Conservation (phyloP, 208 protist species). For the Trichomonas gallinae region DNA sequence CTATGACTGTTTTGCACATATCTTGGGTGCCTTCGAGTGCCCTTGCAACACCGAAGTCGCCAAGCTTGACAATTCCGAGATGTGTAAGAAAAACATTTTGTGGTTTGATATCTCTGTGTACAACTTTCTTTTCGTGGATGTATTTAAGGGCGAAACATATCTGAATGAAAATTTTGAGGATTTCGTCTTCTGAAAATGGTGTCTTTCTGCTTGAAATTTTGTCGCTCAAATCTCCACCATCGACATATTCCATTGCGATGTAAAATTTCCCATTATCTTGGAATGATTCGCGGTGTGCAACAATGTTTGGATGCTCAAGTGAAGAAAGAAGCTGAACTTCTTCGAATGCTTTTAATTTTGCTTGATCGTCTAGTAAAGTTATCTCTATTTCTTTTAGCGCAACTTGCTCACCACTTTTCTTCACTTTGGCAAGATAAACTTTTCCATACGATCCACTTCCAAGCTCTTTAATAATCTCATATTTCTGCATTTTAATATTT, state of each 20-base stretch:
- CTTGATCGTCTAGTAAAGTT: background rate
- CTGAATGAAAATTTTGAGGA: constrained; percentile 29
- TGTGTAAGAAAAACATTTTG: constrained; percentile 29
- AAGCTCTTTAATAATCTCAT: background rate
- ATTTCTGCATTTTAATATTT: background rate
- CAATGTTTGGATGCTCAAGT: background rate
- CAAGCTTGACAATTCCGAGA: constrained; percentile 12
- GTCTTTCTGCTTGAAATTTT: background rate
- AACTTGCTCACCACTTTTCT: background rate
- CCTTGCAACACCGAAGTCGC: constrained; percentile 31
- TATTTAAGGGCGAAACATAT: constrained; percentile 29
- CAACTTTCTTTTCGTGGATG: constrained; percentile 28
- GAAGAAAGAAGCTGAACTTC: background rate
- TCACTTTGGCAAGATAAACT: background rate
- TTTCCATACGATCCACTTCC: background rate
- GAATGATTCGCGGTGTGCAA: background rate
- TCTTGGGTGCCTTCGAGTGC: background rate
- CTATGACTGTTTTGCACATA: background rate
- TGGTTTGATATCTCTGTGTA: constrained; percentile 40
- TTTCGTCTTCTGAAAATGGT: constrained; percentile 6
- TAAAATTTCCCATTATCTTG: background rate
- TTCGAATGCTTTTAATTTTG: background rate
- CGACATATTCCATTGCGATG: constrained; percentile 9
- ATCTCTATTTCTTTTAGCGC: background rate
- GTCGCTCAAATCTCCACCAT: background rate